Conservation (phyloP, 2,329 filamentous ascomycete species). For the Pezicula neosporulosa region DNA sequence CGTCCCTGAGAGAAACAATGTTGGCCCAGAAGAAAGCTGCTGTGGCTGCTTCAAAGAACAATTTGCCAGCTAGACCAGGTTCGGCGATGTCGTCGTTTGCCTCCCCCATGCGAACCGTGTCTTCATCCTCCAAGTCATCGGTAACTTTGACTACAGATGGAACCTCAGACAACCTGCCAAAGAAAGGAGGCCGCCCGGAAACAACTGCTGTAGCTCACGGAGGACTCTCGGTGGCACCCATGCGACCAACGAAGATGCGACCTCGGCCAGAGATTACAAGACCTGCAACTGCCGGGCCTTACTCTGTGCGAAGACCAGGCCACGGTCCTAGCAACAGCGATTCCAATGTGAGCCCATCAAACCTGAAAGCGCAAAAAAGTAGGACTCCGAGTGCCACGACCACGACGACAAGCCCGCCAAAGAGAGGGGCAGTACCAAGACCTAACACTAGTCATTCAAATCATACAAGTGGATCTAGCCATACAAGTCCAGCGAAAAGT, state of each 20-base stretch:
- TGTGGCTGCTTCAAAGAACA: slow-evolving; percentile 40
- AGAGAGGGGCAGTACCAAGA: slow-evolving; percentile 25
- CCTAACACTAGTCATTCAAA: slow-evolving; percentile 31
- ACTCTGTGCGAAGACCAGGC: slow-evolving; percentile 49
- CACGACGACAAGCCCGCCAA: slow-evolving; percentile 37
- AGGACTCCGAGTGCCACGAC: slow-evolving; percentile 48
- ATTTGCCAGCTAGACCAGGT: slow-evolving; percentile 53
- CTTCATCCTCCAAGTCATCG: slow-evolving; percentile 30
- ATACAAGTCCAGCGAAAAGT: slow-evolving; percentile 40
- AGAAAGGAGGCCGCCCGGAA: slow-evolving; percentile 41
- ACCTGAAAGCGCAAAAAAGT: slow-evolving; percentile 38
- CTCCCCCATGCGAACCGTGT: slow-evolving; percentile 45
- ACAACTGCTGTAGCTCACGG: slow-evolving; percentile 36
- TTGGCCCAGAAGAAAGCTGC: slow-evolving; percentile 72
- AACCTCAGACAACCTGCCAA: slow-evolving; percentile 30
- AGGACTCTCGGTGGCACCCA: slow-evolving; percentile 61
- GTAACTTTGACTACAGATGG: slow-evolving; percentile 30
- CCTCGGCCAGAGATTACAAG: slow-evolving; percentile 53
- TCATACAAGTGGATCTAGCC: slow-evolving; percentile 24
- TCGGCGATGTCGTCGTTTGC: slow-evolving; percentile 59
- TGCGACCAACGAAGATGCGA: slow-evolving; percentile 51
- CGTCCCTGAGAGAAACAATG: slow-evolving; percentile 78
- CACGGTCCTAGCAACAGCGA: slow-evolving; percentile 25
- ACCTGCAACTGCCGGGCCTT: slow-evolving; percentile 63
- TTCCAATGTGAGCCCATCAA: slow-evolving; percentile 26